A percentile compares a stretch with the other conserved stretches of the same genome.
phyloP scores from a whole-genome alignment of 2,329 filamentous ascomycete genomes.

The Cordyceps fumosorosea region DNA sequence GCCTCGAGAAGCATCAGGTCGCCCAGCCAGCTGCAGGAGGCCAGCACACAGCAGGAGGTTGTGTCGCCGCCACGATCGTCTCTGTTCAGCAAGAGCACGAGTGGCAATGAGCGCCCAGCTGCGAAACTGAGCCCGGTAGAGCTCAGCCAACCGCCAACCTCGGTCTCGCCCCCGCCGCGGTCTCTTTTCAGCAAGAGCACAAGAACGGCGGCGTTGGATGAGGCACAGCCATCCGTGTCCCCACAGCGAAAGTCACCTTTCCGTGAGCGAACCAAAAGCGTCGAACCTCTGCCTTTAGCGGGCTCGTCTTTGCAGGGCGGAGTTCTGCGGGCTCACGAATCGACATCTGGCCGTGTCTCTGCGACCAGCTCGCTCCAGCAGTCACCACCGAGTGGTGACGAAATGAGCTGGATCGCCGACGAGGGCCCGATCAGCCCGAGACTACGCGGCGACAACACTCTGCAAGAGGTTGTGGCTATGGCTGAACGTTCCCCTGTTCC shows the following conservation, averaged over 20 bases:
- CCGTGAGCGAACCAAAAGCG: neutral
- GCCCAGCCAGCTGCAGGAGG: neutral
- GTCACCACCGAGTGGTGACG: constrained; percentile 23
- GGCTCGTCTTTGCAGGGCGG: neutral
- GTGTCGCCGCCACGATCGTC: neutral
- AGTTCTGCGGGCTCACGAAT: too few species aligned
- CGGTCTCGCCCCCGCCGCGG: neutral
- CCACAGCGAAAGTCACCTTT: neutral
- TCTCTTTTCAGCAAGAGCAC: neutral
- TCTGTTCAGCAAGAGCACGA: neutral
- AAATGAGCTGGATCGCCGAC: constrained; percentile 38
- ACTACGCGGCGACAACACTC: constrained; percentile 29
- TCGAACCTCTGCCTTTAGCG: neutral
- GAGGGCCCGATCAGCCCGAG: constrained; percentile 32
- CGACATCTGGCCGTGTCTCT: constrained; percentile 19
- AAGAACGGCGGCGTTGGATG: neutral
- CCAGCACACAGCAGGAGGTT: neutral
- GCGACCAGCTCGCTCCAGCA: constrained; percentile 28
- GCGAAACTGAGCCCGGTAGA: neutral
- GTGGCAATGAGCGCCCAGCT: neutral
- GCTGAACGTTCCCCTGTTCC: constrained; percentile 6
- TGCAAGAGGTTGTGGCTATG: constrained; percentile 22
- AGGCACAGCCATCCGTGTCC: neutral
- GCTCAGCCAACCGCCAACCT: neutral
- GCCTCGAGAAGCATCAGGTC: neutral